Base-by-base conservation (phyloP, 2,329 filamentous ascomycete genomes). In the Hypoxylon sp. region DNA sequence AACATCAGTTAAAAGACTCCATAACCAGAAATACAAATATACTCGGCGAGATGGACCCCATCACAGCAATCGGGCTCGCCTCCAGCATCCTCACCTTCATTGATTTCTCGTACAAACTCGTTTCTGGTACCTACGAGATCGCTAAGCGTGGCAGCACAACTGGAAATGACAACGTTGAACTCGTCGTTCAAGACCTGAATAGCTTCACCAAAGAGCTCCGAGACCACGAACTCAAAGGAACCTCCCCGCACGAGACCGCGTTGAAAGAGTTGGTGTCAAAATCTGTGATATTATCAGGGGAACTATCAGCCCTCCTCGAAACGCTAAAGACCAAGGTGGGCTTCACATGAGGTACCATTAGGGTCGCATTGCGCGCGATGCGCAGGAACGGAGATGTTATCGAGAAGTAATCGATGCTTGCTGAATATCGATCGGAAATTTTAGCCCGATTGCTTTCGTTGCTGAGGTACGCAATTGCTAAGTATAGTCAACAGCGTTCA, bases 41-140 rank as follows among this genome's bases (percentile, higher is more conserved):
- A 6, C 37, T n/a, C 21, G 31, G 19, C 6, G 13, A 13, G 29
- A 65, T 60, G 56, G 62, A 65, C 19, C 55, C 55, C 5, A 79
- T 81, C 31, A 80, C 80, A 44, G 79, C 80, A 5, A 77, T 81
- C 19, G 79, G 79, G 0, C 75, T 81, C 1, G 79, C 79, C 19
- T 80, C 57, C 8, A 66, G 27, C 37, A 57, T 66, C 52, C 32
- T 66, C 10, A 29, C 51, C 7, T 61, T 62, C 37, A 13, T 61
- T 27, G 63, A 62, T 2, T 66, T 66, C 57, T 57, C 63, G 3
- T 52, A 44, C 27, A 57, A 57, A 10, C 27, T 66, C 32, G 11
- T 66, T 35, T 21, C 29, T 13, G 57, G 52, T 24, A 24, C 44
- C 27, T 37, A 35, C 44, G 6, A 53, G 15, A 55, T 66, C 24